Base-by-base conservation (phyloP, 208 protist species). In the Porcisia hertigi region DNA sequence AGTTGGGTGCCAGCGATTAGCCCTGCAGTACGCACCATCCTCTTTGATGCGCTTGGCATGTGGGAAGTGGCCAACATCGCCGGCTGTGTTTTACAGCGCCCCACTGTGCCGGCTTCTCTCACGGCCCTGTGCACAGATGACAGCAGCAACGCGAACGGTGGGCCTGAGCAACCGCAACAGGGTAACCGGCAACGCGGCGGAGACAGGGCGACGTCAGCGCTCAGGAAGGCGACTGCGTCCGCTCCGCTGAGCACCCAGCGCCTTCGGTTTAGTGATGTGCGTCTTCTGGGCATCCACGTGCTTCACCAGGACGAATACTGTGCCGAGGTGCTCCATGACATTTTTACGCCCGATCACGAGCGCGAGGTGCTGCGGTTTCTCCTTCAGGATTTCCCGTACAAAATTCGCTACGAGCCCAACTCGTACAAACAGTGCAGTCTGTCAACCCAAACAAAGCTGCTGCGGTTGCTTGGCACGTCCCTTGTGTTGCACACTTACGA, bases 391-490 rank as follows among this genome's bases (percentile, higher is more conserved):
- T 85, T 94, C 41, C 88, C 87, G 0, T 88, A 85, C 70, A 79
- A 81, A 59, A 90, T 96, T 43, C 79, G 85, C 49, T 94, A 89
- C 70, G 82, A 89, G 52, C 85, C 85, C 0, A 79, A 82, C 54
- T 69, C 79, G 57, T 87, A 93, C 41, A 81, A 81, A 6, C 43
- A 67, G 57, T 80, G 80, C 71, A 89, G 80, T 63, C 67, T 84
- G 23, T 74, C 71, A 11, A 64, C 91, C 73, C 90, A 93, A 79
- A 82, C 82, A 16, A 69, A 85, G 60, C 78, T 93, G 34, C 81
- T 95, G 39, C 90, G 92, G 86, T 94, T 89, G 85, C 84, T 96
- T 34, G 82, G 86, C 59, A 94, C 80, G 59, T 94, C 92, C 1
- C 73, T 94, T 34, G 53, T 96, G 7, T 88, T 94, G 52, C 78